Conservation (phyloP, 805 yeast species). For the Ogataea henricii region DNA sequence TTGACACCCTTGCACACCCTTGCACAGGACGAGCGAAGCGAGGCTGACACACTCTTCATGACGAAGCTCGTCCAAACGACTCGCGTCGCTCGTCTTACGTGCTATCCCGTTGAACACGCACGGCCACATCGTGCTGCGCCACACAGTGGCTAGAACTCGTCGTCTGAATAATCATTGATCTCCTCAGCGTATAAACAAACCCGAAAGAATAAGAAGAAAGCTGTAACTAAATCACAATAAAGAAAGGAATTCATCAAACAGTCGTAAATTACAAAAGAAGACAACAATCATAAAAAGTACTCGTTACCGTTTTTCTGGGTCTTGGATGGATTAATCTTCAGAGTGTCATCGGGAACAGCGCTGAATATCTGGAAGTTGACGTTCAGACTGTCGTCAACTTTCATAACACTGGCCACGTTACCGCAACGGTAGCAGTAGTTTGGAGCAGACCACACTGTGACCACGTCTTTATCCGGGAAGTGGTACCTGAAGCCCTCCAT, state of each 20-base stretch:
- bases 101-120: too few relatives aligned
- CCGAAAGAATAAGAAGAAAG: background rate
- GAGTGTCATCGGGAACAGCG: constrained; percentile 86
- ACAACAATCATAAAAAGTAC: constrained; percentile 34
- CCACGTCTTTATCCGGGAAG: constrained; percentile 94
- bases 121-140: too few relatives aligned
- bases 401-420: constrained; percentile 97
- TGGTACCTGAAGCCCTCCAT: constrained; percentile 98
- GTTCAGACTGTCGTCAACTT: constrained; percentile 80
- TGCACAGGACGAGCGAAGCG: background rate
- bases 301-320: constrained; percentile 40
- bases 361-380: constrained; percentile 93
- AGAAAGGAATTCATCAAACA: constrained; percentile 9
- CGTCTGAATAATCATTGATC: too few relatives aligned
- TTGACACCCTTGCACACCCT: too few relatives aligned
- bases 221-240: constrained; percentile 1
- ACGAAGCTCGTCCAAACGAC: too few relatives aligned
- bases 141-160: too few relatives aligned
- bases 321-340: constrained; percentile 38
- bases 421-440: constrained; percentile 98
- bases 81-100: too few relatives aligned
- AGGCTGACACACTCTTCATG: too few relatives aligned
- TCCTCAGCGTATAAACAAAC: too few relatives aligned
- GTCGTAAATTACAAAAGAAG: constrained; percentile 11
- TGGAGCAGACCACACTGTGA: constrained; percentile 98